These are phyloP conservation scores for Anethum foeniculum DNA, from an alignment of 140 eudicot species.

Conservation along the genomic window DNA sequence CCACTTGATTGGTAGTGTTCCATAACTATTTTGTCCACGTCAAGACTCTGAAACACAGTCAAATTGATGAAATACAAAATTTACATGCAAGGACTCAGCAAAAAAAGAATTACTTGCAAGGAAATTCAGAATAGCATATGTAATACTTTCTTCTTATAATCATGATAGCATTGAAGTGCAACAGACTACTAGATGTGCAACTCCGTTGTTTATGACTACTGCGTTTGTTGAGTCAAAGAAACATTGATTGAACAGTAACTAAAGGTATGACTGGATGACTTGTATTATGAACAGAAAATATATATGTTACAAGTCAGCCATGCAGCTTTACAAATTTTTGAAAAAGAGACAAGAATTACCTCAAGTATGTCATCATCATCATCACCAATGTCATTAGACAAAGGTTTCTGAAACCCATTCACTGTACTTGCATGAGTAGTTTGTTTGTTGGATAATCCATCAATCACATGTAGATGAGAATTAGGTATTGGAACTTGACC, in stretches of 20 bases:
- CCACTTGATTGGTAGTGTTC: constrained; percentile 72
- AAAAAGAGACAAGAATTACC: constrained; percentile 35
- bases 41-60: constrained; percentile 61
- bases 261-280: neutral
- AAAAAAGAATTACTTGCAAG: neutral
- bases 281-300: neutral
- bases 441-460: constrained; percentile 27
- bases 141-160: neutral
- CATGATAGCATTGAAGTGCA: neutral
- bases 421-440: constrained; percentile 24
- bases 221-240: neutral
- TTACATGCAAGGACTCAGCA: neutral
- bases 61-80: constrained; percentile 15
- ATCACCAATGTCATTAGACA: constrained; percentile 47
- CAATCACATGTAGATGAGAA: constrained; percentile 26
- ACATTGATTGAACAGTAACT: neutral
- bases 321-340: neutral
- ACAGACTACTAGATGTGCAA: neutral
- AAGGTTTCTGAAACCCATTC: constrained; percentile 29
- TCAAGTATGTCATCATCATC: constrained; percentile 90
- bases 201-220: neutral
- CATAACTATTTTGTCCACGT: constrained; percentile 80
- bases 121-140: neutral
- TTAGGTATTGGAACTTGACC: constrained; percentile 22
- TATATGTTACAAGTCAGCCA: neutral